Conservation (phyloP, 768 basidiomycete species). For the Lentinula aciculospora region DNA sequence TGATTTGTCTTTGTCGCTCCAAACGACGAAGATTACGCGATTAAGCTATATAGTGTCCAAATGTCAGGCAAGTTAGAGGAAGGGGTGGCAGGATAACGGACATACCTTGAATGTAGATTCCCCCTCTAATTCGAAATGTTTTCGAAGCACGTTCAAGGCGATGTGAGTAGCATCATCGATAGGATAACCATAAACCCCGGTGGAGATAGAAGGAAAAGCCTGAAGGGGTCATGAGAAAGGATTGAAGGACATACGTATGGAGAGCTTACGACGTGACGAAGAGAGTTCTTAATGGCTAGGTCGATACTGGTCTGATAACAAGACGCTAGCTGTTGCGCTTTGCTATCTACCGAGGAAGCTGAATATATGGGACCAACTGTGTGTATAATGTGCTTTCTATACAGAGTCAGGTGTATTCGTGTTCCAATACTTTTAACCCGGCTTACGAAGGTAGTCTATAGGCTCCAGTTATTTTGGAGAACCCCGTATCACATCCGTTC, state of each 20-base stretch:
- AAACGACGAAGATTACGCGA: constrained; percentile 71
- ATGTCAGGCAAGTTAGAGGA: not conserved
- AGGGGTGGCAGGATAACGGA: constrained; percentile 2
- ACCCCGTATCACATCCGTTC: constrained; percentile 64
- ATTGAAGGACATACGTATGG: not conserved
- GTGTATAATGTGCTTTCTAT: constrained; percentile 70
- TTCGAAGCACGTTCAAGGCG: constrained; percentile 54
- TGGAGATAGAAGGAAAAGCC: constrained; percentile 82
- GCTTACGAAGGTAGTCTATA: constrained; percentile 73
- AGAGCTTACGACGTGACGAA: constrained; percentile 57
- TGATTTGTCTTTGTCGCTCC: constrained; percentile 54
- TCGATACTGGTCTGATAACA: constrained; percentile 65
- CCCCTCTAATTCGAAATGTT: constrained; percentile 48
- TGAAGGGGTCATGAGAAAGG: constrained; percentile 18
- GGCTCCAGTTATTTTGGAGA: constrained; percentile 75
- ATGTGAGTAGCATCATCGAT: constrained; percentile 66
- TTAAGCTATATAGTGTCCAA: constrained; percentile 40
- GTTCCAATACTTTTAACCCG: not conserved
- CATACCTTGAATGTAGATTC: constrained; percentile 43
- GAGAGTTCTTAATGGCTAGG: constrained; percentile 51
- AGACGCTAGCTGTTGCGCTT: constrained; percentile 52
- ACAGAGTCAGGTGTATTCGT: not conserved
- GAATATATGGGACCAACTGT: constrained; percentile 76
- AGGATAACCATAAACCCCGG: constrained; percentile 76
- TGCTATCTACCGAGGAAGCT: constrained; percentile 28